These are phyloP conservation scores for Diaporthe sp. DNA, from an alignment of 2,329 filamentous ascomycete genomes.

Conservation along the genomic window DNA sequence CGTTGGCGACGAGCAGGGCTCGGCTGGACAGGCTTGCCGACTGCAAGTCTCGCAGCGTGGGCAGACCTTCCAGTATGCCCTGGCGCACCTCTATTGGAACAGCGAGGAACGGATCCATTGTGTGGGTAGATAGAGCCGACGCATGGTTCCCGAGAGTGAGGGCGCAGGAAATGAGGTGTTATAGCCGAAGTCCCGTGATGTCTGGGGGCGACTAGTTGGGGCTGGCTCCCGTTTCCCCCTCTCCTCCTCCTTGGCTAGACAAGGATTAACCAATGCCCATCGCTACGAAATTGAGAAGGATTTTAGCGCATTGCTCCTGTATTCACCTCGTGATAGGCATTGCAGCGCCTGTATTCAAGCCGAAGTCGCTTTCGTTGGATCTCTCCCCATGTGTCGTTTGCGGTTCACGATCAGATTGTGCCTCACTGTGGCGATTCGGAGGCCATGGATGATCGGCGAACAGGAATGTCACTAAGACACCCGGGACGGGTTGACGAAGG, in stretches of 20 bases:
- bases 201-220: constrained; percentile 11
- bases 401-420: neutral
- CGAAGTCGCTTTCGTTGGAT: neutral
- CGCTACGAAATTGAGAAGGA: neutral
- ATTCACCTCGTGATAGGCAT: neutral
- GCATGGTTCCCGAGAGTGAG: neutral
- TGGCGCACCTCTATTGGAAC: constrained; percentile 17
- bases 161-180: neutral
- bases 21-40: constrained; percentile 15
- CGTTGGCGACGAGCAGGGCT: neutral
- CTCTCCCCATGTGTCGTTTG: neutral
- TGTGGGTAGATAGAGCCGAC: neutral
- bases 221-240: neutral
- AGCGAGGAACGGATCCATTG: constrained; percentile 6
- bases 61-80: constrained; percentile 1
- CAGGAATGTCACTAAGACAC: no score
- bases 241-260: constrained; percentile 27
- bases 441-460: no score
- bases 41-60: constrained; percentile 21
- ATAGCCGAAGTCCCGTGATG: constrained; percentile 16
- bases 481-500: neutral
- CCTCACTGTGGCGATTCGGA: neutral
- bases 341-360: neutral
- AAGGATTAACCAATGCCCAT: neutral
- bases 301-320: neutral